These are phyloP conservation scores for Botryotinia globosa DNA, from an alignment of 2,329 filamentous ascomycete genomes.

Conservation along the genomic window DNA sequence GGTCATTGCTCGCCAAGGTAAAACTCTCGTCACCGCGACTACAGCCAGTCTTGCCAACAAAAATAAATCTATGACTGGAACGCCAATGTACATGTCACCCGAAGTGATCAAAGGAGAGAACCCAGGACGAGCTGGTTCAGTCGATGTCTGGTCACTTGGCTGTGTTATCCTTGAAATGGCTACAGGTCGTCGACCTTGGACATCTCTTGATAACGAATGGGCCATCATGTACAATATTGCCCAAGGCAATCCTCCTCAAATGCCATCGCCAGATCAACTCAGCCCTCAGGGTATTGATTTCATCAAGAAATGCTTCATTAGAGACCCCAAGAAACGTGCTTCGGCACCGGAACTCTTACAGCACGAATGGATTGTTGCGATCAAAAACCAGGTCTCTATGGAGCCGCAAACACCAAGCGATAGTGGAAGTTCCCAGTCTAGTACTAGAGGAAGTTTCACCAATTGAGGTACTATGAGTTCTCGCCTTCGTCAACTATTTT, in stretches of 20 bases:
- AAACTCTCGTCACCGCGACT: constrained; percentile 66
- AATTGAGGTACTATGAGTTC: neutral
- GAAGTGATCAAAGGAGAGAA: constrained; percentile 94
- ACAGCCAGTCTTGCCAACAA: constrained; percentile 55
- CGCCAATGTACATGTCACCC: constrained; percentile 99
- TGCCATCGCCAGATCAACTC: constrained; percentile 80
- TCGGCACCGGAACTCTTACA: constrained; percentile 86
- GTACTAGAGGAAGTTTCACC: constrained; percentile 29
- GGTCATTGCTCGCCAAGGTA: constrained; percentile 89
- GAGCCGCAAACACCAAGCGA: constrained; percentile 64
- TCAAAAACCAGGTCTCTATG: constrained; percentile 59
- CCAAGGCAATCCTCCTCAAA: constrained; percentile 86
- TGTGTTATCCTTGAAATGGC: constrained; percentile 98
- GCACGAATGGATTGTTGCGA: constrained; percentile 82
- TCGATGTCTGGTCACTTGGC: constrained; percentile 94
- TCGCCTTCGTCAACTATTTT: neutral
- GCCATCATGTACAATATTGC: constrained; percentile 99
- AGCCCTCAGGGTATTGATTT: constrained; percentile 85
- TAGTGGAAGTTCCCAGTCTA: constrained; percentile 31
- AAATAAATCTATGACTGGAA: constrained; percentile 93
- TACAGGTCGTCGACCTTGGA: constrained; percentile 91
- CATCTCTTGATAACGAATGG: constrained; percentile 96
- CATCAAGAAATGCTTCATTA: constrained; percentile 78
- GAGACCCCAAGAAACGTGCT: constrained; percentile 74
- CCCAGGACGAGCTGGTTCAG: constrained; percentile 75